These are phyloP conservation scores for Didymella keratinophila DNA, from an alignment of 2,329 filamentous ascomycete species.

Conservation along the genomic window DNA sequence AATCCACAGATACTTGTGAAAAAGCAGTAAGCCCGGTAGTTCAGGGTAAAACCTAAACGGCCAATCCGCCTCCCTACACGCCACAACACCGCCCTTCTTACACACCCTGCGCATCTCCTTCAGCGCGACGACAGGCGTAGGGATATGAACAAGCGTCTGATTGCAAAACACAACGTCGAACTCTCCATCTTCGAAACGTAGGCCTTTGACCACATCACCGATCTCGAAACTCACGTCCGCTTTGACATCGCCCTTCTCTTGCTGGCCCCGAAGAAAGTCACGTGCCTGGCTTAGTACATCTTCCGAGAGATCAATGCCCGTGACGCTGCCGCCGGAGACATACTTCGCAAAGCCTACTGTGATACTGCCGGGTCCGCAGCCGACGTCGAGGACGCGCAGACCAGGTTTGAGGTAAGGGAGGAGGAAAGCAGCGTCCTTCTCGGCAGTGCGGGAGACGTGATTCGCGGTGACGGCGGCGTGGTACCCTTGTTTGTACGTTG, in stretches of 20 bases:
- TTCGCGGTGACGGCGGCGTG: neutral
- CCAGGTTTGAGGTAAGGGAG: neutral
- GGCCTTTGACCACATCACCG: neutral
- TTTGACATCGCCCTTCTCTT: neutral
- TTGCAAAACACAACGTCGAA: neutral
- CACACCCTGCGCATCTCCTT: neutral
- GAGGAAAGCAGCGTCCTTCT: neutral
- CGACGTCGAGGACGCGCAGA: neutral
- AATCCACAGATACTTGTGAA: neutral
- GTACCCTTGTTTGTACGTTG: slow-evolving; percentile 3
- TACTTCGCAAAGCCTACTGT: neutral
- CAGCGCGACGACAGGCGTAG: neutral
- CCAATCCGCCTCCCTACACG: neutral
- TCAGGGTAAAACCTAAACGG: neutral
- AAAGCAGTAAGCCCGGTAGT: neutral
- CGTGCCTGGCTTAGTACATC: neutral
- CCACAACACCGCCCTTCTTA: neutral
- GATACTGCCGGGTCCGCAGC: neutral
- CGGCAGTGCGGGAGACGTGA: neutral
- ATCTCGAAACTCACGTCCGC: neutral
- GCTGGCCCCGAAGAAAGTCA: neutral
- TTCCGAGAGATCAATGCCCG: neutral
- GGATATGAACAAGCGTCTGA: neutral
- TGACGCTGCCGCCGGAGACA: neutral
- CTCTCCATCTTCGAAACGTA: neutral